These are phyloP conservation scores for Ogataea siamensis DNA, from an alignment of 805 yeast species.

Conservation along the genomic window DNA sequence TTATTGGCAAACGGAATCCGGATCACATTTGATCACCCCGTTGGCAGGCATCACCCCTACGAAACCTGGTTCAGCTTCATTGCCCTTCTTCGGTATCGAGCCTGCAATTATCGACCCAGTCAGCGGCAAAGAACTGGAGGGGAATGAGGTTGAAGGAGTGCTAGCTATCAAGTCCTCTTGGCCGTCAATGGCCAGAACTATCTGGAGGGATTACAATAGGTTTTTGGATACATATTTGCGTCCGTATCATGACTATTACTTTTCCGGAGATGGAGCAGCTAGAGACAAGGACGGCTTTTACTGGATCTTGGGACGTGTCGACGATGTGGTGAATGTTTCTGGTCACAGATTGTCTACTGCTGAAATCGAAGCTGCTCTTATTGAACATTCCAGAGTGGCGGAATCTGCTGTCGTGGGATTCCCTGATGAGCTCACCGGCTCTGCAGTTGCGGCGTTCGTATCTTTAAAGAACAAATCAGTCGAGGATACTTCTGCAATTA, in stretches of 20 bases:
- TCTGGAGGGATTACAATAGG: constrained; percentile 73
- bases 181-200: constrained; percentile 86
- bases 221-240: constrained; percentile 78
- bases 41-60: constrained; percentile 75
- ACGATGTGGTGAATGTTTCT: constrained; percentile 83
- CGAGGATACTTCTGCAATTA: constrained; percentile 51
- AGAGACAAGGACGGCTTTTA: constrained; percentile 80
- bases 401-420: constrained; percentile 85
- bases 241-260: constrained; percentile 79
- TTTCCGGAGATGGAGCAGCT: constrained; percentile 90
- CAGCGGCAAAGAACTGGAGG: constrained; percentile 64
- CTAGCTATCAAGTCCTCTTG: constrained; percentile 68
- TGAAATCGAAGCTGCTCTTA: constrained; percentile 79
- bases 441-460: constrained; percentile 81
- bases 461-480: constrained; percentile 56
- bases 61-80: constrained; percentile 83
- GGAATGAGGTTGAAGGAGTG: constrained; percentile 78
- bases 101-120: constrained; percentile 73
- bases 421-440: constrained; percentile 81
- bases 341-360: constrained; percentile 89
- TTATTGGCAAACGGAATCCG: constrained; percentile 89
- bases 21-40: constrained; percentile 76
- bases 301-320: constrained; percentile 86
- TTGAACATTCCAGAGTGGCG: constrained; percentile 67
- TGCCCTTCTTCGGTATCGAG: constrained; percentile 82